Percentiles rank a stretch among this genome's conserved stretches.
Evolutionary conservation across 2,329 filamentous ascomycete species (phyloP).

Genomic region (Pseudomassariella vexata): DNA sequence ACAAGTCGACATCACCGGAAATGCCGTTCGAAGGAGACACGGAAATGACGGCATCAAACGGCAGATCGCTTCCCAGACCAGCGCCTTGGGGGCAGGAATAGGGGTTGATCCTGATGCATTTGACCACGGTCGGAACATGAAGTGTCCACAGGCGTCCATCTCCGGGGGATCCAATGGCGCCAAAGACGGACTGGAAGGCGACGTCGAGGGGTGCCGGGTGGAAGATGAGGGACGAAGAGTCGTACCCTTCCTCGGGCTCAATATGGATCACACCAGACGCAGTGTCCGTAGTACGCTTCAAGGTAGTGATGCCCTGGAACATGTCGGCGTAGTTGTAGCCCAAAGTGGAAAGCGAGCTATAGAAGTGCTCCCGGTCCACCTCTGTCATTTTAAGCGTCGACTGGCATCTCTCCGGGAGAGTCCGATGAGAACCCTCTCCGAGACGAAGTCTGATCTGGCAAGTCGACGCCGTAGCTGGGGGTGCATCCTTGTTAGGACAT

Average conservation of each 20-base stretch:
- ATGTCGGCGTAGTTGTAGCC: constrained; percentile 2
- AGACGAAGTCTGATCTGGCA: too few species aligned
- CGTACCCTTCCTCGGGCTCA: not conserved
- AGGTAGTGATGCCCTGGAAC: constrained; percentile 4
- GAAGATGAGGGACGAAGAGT: constrained; percentile 23
- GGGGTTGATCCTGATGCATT: not conserved
- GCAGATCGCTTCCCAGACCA: too few species aligned
- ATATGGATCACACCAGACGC: constrained; percentile 1
- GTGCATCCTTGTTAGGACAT: too few species aligned
- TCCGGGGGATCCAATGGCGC: constrained; percentile 25
- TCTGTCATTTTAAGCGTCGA: too few species aligned
- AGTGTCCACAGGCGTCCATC: constrained; percentile 25
- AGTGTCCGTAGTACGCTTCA: not conserved
- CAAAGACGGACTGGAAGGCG: constrained; percentile 28
- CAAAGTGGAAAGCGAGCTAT: not conserved
- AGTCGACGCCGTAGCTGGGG: too few species aligned
- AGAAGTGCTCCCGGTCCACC: constrained; percentile 1
- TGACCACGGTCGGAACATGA: constrained; percentile 20
- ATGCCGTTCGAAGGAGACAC: too few species aligned
- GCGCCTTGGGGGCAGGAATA: not conserved
- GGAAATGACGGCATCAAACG: too few species aligned
- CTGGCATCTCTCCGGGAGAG: too few species aligned
- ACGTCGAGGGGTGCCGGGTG: constrained; percentile 29
- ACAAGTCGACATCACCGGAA: constrained; percentile 6
- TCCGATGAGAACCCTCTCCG: too few species aligned